These are phyloP conservation scores for Aspergillus fumigatus DNA, from an alignment of 2,329 filamentous ascomycete genomes.

Conservation along the genomic window DNA sequence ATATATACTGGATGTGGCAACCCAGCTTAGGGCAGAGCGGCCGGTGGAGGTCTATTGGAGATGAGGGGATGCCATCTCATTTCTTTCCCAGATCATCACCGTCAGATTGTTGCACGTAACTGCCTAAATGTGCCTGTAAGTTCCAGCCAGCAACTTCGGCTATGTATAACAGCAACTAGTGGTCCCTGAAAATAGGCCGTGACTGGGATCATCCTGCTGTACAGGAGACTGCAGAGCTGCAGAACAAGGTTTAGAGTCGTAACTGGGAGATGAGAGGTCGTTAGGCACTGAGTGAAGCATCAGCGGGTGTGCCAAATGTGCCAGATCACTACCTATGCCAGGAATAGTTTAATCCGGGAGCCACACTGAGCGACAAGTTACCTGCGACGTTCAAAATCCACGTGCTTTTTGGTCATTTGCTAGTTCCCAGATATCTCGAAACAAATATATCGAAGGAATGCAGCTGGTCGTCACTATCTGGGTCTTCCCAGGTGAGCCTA, in stretches of 20 bases:
- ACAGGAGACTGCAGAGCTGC: no score
- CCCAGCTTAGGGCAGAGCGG: no score
- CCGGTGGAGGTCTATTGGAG: no score
- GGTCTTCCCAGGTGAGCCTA: neutral
- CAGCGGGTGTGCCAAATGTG: neutral
- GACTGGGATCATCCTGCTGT: no score
- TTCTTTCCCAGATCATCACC: no score
- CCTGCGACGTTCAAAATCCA: neutral
- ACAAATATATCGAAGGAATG: neutral
- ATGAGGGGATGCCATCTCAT: no score
- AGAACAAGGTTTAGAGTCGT: neutral
- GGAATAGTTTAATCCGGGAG: neutral
- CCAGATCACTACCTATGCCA: neutral
- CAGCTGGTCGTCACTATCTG: neutral
- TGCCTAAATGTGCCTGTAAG: no score
- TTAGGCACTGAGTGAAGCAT: neutral
- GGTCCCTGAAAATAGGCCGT: no score
- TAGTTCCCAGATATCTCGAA: neutral
- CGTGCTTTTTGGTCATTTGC: neutral
- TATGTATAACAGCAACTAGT: no score
- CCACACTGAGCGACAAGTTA: neutral
- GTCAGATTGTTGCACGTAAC: no score
- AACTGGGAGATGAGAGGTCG: neutral
- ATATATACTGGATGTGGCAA: no score
- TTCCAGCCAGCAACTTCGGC: no score